Evolutionary conservation across 306 rosid species (phyloP), one percentile per base, ranked within the genome.

Genomic region (Begonia loranthoides): DNA sequence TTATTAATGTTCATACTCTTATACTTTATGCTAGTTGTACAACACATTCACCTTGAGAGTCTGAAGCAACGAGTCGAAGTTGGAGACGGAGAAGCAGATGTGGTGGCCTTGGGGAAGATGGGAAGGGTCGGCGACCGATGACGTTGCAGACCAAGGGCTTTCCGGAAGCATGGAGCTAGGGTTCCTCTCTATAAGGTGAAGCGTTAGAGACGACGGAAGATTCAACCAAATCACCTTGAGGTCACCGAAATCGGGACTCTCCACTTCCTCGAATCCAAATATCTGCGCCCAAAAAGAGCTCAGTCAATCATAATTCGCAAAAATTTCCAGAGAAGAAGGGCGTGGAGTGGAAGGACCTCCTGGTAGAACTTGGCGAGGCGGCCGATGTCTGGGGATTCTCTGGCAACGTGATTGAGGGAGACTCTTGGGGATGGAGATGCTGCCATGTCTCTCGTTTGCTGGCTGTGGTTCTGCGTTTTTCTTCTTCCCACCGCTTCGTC

Each of bases 21-120:
- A n/a, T n/a, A n/a, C n/a, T n/a, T n/a, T n/a, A n/a, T n/a, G n/a
- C n/a, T n/a, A n/a, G n/a, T n/a, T n/a, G n/a, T n/a, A n/a, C n/a
- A n/a, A n/a, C n/a, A n/a, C n/a, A n/a, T n/a, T n/a, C n/a, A 74
- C 94, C 84, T 87, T 72, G 69, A 87, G 94, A 38, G 75, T 49
- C 0, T 60, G 71, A 9, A 78, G 58, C 36, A 87, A 64, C 12
- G 78, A 71, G 1, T 83, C 76, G 13, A 83, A 70, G 54, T 83
- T 73, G 66, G 94, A 60, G 62, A 87, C 84, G 13, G 90, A 67
- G 79, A 87, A 72, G 67, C 94, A 83, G 74, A 87, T 66, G 60
- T 83, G 96, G 75, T 87, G 96, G 66, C 94, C 94, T 57, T 87
- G 66, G 33, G 82, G 94, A 17, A 87, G 84, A 70, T 77, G 82